phyloP scores from a whole-genome alignment of 768 basidiomycete species.

The Hygrocybe punicea region DNA sequence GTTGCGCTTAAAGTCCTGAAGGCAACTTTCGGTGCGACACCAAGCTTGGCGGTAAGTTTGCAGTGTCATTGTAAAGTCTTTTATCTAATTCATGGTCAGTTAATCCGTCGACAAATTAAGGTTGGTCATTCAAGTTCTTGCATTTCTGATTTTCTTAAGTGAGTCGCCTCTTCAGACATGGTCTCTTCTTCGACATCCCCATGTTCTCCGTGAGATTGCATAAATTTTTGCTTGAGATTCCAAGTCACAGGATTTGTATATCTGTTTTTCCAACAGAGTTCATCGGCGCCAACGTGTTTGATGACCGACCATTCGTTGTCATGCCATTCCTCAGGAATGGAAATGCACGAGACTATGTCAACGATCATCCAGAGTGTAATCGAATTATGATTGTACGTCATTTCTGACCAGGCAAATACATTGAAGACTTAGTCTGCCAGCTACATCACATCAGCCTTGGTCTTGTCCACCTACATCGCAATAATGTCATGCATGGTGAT shows the following conservation, averaged over 20 bases:
- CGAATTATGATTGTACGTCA: background rate
- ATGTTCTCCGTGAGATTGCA: conserved; percentile 5
- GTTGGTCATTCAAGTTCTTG: background rate
- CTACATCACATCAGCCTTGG: conserved; percentile 5
- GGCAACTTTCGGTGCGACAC: background rate
- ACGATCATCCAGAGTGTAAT: conserved; percentile 1
- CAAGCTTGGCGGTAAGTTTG: conserved; percentile 9
- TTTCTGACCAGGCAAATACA: background rate
- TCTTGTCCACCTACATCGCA: conserved; percentile 1
- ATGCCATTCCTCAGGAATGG: conserved; percentile 4
- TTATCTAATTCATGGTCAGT: background rate
- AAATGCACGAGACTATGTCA: conserved; percentile 5
- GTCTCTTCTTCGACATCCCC: conserved; percentile 3
- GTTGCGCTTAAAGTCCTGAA: conserved; percentile 9
- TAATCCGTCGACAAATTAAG: conserved; percentile 7
- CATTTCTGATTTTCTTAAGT: background rate
- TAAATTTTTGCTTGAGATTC: background rate
- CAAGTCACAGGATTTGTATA: background rate
- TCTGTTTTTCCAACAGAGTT: conserved; percentile 1
- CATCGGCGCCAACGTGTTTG: conserved; percentile 6
- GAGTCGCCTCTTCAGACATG: conserved; percentile 1
- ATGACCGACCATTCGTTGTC: conserved; percentile 3
- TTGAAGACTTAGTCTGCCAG: background rate
- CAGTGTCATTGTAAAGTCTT: background rate
- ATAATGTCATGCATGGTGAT: conserved; percentile 5